Conservation (phyloP, 768 basidiomycete species). For the Auriscalpium vulgare region DNA sequence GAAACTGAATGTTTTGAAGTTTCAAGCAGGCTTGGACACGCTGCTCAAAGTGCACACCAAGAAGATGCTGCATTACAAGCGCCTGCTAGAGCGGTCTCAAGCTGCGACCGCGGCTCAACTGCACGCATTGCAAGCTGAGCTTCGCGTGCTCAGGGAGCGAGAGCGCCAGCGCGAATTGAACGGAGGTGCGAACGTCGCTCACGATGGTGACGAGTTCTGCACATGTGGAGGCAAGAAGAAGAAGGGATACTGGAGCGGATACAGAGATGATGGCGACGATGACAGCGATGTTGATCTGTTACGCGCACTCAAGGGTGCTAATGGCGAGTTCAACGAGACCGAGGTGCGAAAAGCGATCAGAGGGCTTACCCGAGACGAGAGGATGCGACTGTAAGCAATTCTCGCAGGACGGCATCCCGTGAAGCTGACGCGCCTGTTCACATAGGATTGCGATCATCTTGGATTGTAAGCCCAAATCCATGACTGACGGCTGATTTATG, state of each 20-base stretch:
- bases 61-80: constrained; percentile 68
- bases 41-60: constrained; percentile 35
- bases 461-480: constrained; percentile 35
- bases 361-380: constrained; percentile 53
- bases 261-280: constrained; percentile 39
- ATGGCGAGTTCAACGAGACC: constrained; percentile 59
- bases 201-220: constrained; percentile 27
- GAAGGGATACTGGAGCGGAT: constrained; percentile 70
- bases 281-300: constrained; percentile 44
- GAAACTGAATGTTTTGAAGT: constrained; percentile 22
- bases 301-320: constrained; percentile 36
- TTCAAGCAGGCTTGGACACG: constrained; percentile 34
- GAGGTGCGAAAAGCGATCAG: constrained; percentile 61
- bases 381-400: constrained; percentile 62
- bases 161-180: constrained; percentile 23
- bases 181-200: constrained; percentile 8
- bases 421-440: constrained; percentile 2
- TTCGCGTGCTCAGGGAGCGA: constrained; percentile 52
- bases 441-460: constrained; percentile 52
- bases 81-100: constrained; percentile 75
- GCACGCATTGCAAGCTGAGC: constrained; percentile 79
- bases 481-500: constrained; percentile 6
- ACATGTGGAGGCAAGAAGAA: constrained; percentile 54
- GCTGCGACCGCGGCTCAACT: constrained; percentile 73
- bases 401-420: constrained; percentile 2